Base-by-base conservation (phyloP, 129 eudicot genomes). In the Scalesia atractyloides region DNA sequence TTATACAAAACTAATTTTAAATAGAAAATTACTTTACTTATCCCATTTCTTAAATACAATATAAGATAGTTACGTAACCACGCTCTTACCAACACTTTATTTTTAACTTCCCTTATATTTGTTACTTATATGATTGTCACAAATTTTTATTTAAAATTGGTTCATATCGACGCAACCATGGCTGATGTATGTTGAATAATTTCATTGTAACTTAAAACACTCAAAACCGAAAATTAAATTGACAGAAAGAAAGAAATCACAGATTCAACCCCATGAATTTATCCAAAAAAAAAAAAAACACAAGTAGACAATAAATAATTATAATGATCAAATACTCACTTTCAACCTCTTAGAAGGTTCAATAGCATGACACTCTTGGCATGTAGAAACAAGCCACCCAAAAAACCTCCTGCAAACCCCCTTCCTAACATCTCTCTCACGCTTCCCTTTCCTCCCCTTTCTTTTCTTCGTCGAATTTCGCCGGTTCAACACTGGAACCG, bases 291-390 rank as follows among this genome's bases (percentile, higher is more conserved):
- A n/a, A 22, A 22, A 22, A 24, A 24, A 24, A 24, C 30, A 49
- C 15, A 49, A 34, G 14, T 5, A 69, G 46, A 66, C 36, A 78
- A 64, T 26, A 69, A 36, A 53, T 44, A 17, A 68, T 69, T 18
- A 16, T 49, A n/a, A n/a, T 70, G 8, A 56, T 79, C 82, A 78
- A 47, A 71, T 44, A 36, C 75, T 69, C 73, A 75, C 84, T 73
- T 81, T 63, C 70, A 70, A 46, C 74, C 67, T 76, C 64, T 73
- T 79, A 0, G 88, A 36, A 14, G 96, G 88, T 43, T 79, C 78
- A 20, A 91, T 88, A 43, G 96, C 96, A 73, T 91, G 97, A 68
- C 90, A 88, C 60, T 83, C 86, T 71, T 72, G 81, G 73, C 97
- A 91, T 10, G 90, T 67, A 0, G 86, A 71, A 56, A 86, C 75